Percentiles rank a stretch among this genome's conserved stretches.
These are phyloP conservation scores for Trichoderma simmonsii DNA, from an alignment of 2,329 filamentous ascomycete genomes.

Conservation along the genomic window DNA sequence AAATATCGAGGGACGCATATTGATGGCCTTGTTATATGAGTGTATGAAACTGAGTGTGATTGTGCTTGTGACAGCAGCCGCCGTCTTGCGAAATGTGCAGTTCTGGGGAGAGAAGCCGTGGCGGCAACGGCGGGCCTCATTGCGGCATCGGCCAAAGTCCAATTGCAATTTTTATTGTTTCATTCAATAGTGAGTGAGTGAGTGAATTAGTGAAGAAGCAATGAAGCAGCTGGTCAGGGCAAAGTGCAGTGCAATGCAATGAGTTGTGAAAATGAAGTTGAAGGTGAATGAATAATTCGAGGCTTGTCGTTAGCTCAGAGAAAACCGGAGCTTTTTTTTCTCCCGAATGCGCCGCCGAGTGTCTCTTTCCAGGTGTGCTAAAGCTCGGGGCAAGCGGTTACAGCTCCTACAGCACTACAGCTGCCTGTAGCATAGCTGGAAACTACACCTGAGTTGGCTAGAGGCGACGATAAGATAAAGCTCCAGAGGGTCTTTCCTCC, in stretches of 20 bases:
- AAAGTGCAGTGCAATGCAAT: not conserved
- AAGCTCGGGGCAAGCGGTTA: not conserved
- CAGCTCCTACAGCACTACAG: not conserved
- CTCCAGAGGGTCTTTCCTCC: not conserved
- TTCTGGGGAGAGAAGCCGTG: not conserved
- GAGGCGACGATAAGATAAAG: slow-evolving; percentile 15
- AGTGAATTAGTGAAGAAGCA: not conserved
- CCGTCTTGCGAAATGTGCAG: not conserved
- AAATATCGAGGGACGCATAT: slow-evolving; percentile 25
- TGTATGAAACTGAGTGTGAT: not conserved
- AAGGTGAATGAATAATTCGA: not conserved
- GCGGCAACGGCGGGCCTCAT: slow-evolving; percentile 11
- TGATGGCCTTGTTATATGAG: not conserved
- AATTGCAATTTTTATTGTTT: not conserved
- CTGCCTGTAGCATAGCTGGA: not conserved
- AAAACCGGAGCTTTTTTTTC: slow-evolving; percentile 8
- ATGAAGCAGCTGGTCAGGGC: not conserved
- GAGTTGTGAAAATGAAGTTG: not conserved
- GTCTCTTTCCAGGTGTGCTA: not conserved
- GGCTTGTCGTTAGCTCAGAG: not conserved
- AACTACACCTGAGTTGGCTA: slow-evolving; percentile 7
- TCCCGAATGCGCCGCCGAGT: not conserved
- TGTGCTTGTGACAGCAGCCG: not conserved
- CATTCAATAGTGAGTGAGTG: not conserved
- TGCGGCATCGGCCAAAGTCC: not conserved